Base-by-base conservation (phyloP, 208 protist species). In the Trypanosoma vivax region DNA sequence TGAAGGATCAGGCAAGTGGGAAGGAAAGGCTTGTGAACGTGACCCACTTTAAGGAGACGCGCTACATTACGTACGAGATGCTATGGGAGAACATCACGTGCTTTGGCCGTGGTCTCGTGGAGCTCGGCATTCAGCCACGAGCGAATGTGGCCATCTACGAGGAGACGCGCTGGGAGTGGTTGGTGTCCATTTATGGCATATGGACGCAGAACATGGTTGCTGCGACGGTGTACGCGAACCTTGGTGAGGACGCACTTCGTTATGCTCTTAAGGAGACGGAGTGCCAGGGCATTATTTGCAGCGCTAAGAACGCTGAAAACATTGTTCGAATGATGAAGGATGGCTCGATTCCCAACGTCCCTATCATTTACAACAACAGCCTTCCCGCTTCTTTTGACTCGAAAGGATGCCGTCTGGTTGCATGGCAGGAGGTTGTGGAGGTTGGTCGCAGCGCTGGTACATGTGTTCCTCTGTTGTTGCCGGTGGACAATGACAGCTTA, bases 141-240 rank as follows among this genome's bases (percentile, higher is more conserved):
- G 41, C 45, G 21, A 73, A 68, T 62, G 70, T 91, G 3, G 70
- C 69, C 43, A 83, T 92, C 49, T 92, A 89, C 65, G 60, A 83
- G 24, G 83, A 89, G 34, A 92, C 83, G 2, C 80, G 83, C 38
- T 83, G 78, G 62, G 77, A 89, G 69, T 92, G 80, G 80, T 63
- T 89, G 35, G 59, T 67, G 7, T 71, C 63, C 23, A 69, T 76
- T 23, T 91, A 91, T 58, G 83, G 65, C 31, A 74, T 88, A 30
- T 89, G 79, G 79, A 63, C 64, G 10, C 73, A 74, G 52, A 35
- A 59, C 47, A 49, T 84, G 37, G 71, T 87, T 24, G 75, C 61
- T 24, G 54, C 63, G 29, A 93, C 85, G 28, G 79, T 86, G 13
- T 91, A 94, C 68, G 72, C 83, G 16, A 94, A 86, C 64, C 81